A percentile compares a stretch with the other conserved stretches of the same genome.
phyloP scores from a whole-genome alignment of 768 basidiomycete genomes.

The Suillus tomentosus region DNA sequence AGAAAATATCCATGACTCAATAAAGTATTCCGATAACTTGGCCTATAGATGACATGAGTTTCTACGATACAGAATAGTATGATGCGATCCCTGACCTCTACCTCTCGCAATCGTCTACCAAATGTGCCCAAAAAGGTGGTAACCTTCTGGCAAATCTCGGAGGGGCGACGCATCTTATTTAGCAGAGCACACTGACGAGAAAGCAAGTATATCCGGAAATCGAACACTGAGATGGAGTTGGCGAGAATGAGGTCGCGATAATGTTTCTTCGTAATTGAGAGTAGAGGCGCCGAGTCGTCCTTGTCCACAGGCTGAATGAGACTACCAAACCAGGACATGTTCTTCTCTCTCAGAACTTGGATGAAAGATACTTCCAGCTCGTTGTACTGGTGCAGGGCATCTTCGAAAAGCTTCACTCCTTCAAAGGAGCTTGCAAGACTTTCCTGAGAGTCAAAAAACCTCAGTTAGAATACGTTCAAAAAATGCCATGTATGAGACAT shows the following conservation, averaged over 20 bases:
- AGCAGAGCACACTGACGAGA: constrained; percentile 82
- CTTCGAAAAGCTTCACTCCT: constrained; percentile 86
- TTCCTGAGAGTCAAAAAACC: constrained; percentile 59
- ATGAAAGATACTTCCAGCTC: constrained; percentile 88
- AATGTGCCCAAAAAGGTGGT: constrained; percentile 77
- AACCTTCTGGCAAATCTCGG: constrained; percentile 72
- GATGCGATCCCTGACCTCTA: constrained; percentile 54
- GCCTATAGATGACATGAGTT: constrained; percentile 37
- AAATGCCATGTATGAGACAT: constrained; percentile 19
- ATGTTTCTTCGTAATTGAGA: constrained; percentile 79
- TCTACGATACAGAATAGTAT: constrained; percentile 10
- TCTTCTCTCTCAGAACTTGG: constrained; percentile 72
- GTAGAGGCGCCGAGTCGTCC: constrained; percentile 81
- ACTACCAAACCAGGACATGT: constrained; percentile 90
- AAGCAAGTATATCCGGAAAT: constrained; percentile 89
- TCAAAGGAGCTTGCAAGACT: constrained; percentile 91
- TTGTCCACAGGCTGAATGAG: constrained; percentile 67
- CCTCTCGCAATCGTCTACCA: constrained; percentile 70
- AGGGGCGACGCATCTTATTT: constrained; percentile 63
- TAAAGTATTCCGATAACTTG: constrained; percentile 66
- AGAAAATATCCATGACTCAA: constrained; percentile 94
- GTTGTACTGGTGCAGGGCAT: constrained; percentile 85
- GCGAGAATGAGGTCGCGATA: constrained; percentile 88
- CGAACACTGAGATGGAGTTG: constrained; percentile 91
- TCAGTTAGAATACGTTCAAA: not conserved